Base-by-base conservation (phyloP, 495 filamentous ascomycete genomes). In the Penicillium alfredii region DNA sequence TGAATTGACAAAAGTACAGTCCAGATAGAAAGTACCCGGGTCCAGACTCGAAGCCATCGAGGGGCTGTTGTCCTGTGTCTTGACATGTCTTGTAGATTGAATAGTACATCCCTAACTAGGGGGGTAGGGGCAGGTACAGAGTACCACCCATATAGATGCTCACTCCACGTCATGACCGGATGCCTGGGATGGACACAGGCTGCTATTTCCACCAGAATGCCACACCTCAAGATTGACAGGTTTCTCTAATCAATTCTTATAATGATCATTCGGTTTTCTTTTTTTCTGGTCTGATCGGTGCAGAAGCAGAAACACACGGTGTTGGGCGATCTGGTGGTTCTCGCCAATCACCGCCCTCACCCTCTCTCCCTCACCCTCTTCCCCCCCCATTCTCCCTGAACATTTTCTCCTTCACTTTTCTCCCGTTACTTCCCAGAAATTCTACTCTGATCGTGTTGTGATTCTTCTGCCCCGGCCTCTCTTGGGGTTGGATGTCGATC, bases 401-500 rank as follows among this genome's bases (percentile, higher is more conserved):
- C 40, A 15, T 41, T 28, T 29, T 44, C 35, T 42, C 33, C 41
- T 35, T 40, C 13, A 14, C 20, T 16, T 38, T 30, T 25, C 25
- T 30, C 23, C 28, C 16, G 23, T 27, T 16, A 16, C 25, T 23
- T 17, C 22, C 22, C 27, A 24, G 5, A 31, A 23, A 15, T 34
- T 28, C 17, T 8, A 32, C 35, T n/a, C 20, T 30, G n/a, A 15
- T n/a, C n/a, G n/a, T n/a, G n/a, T n/a, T n/a, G n/a, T 37, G 13
- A 30, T 8, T 33, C 23, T 30, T 32, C 20, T 38, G 25, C 32
- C 32, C 33, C 59, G 44, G 44, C 49, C 55, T 54, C 49, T 23
- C 26, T 32, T 38, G 56, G 47, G 54, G 47, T 59, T 52, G 52
- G 50, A 47, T 44, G 55, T 55, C 45, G 44, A 62, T 61, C 64